Evolutionary conservation across 1,284 basidiomycete species (phyloP), one percentile per base, ranked within the genome.

Genomic region (Melampsora larici-populina): DNA sequence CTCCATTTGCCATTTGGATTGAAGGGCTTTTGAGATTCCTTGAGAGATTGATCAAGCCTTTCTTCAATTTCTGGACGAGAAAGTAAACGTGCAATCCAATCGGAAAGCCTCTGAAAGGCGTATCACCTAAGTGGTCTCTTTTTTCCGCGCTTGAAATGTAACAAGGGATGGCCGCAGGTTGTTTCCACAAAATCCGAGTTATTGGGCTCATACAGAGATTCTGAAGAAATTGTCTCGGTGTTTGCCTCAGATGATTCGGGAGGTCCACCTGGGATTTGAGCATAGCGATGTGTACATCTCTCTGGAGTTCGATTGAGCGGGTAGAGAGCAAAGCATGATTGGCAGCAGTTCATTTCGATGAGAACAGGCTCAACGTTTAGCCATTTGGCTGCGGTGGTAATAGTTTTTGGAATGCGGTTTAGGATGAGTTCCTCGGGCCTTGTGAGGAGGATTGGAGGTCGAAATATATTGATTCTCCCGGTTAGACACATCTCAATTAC

Each of bases 251-350:
- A 36, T 36, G 36, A 36, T 36, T 36, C 36, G 36, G 36, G 36
- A 36, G 36, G 36, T 4, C 36, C 36, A 36, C 36, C 36, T 36
- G 36, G 36, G 36, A 36, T 36, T 36, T 36, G 36, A 36, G 36
- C 36, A 36, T 36, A 36, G 36, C 36, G 36, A 36, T 70, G 36
- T 4, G 36, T 36, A 36, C 36, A 36, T 36, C 36, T 36, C 36
- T 36, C 36, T 36, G 36, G 36, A 11, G 70, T 36, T n/a, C 36
- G 36, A 36, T 36, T 36, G 36, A 36, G 36, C 49, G 73, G 64
- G 36, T 75, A 75, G 64, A 75, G 66, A 2, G 65, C 73, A 46
- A 75, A 75, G 31, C 64, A 75, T 17, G 3, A n/a, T 68, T 6
- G 73, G 48, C 73, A 75, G 36, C 73, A 75, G 4, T 60, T 31